Conservation (phyloP, 2,329 filamentous ascomycete species). For the Ophiosphaerella korrae region DNA sequence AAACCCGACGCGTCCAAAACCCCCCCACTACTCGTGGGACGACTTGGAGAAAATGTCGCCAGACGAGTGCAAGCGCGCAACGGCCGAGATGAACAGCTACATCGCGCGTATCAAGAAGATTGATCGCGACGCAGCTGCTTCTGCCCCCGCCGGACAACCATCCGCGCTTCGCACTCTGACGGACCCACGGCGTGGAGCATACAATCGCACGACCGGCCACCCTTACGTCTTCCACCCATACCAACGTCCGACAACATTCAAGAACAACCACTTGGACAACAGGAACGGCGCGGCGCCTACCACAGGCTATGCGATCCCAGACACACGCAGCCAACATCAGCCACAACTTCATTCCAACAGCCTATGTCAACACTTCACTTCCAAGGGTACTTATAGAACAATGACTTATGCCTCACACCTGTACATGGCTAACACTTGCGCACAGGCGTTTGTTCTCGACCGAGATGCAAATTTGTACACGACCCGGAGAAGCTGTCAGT, state of each 20-base stretch:
- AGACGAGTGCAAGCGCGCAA: conserved; percentile 24
- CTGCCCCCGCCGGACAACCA: background rate
- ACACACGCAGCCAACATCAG: conserved; percentile 5
- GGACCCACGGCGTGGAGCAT: conserved; percentile 14
- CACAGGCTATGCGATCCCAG: background rate
- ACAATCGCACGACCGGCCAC: conserved; percentile 9
- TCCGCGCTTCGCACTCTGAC: background rate
- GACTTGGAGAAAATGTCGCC: conserved; percentile 31
- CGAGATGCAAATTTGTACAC: conserved; percentile 79
- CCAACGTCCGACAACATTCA: conserved; percentile 17
- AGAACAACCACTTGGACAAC: conserved; percentile 11
- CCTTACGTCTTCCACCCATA: conserved; percentile 28
- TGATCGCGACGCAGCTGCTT: conserved; percentile 2
- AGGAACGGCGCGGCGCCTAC: background rate
- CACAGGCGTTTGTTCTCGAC: conserved; percentile 81
- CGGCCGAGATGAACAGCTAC: conserved; percentile 33
- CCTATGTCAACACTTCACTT: conserved; percentile 35
- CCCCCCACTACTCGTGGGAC: conserved; percentile 32
- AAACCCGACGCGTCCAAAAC: conserved; percentile 29
- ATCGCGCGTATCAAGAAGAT: conserved; percentile 27
- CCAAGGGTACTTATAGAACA: conserved; percentile 36
- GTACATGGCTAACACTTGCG: conserved; percentile 20
- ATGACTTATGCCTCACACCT: conserved; percentile 3
- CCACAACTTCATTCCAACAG: conserved; percentile 12
- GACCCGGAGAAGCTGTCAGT: conserved; percentile 85